These are phyloP conservation scores for Xylaria palmicola DNA, from an alignment of 495 filamentous ascomycete species.

Conservation along the genomic window DNA sequence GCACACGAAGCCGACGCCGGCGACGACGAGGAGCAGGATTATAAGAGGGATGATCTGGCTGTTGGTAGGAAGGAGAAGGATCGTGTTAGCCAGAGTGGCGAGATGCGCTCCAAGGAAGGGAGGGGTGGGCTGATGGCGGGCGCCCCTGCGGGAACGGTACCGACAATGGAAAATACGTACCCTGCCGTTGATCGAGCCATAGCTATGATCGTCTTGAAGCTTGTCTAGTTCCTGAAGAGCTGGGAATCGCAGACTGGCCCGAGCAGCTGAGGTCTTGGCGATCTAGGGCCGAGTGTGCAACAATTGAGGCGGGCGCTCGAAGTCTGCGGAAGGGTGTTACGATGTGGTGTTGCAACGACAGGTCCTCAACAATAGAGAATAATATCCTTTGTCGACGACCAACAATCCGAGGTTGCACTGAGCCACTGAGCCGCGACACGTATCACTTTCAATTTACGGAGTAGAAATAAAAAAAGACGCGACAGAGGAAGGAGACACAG, in stretches of 20 bases:
- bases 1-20: constrained; percentile 60
- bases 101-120: neutral
- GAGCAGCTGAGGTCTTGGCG: neutral
- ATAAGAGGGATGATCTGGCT: constrained; percentile 71
- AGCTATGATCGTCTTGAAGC: neutral
- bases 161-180: neutral
- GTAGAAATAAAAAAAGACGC: neutral
- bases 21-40: constrained; percentile 66
- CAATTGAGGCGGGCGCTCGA: neutral
- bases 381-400: too few species aligned
- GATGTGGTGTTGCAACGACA: neutral
- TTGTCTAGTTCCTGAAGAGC: neutral
- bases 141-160: neutral
- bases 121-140: neutral
- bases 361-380: neutral
- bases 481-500: neutral
- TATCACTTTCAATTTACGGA: neutral
- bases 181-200: constrained; percentile 10
- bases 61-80: neutral
- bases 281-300: neutral
- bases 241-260: neutral
- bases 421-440: too few species aligned
- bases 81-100: neutral
- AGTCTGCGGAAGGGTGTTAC: neutral
- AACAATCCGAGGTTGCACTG: too few species aligned